phyloP scores from a whole-genome alignment of 2,329 filamentous ascomycete genomes.

The Mycosphaerella sp. region DNA sequence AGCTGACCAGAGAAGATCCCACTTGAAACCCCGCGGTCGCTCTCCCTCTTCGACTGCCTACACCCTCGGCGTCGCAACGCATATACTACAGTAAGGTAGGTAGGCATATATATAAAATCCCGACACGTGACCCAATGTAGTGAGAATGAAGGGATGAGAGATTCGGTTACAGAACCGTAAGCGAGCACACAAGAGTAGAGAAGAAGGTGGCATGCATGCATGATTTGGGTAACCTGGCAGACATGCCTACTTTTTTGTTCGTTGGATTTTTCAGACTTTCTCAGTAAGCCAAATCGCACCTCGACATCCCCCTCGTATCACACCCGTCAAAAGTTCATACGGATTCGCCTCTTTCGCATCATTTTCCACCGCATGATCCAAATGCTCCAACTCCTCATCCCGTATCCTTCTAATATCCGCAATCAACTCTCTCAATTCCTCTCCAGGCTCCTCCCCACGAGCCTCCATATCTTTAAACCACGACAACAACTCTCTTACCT shows the following conservation, averaged over 20 bases:
- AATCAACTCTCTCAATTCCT: slow-evolving; percentile 68
- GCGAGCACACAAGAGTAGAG: too few species aligned
- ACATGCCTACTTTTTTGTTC: not conserved
- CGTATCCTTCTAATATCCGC: slow-evolving; percentile 71
- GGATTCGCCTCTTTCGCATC: slow-evolving; percentile 85
- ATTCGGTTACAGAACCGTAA: too few species aligned
- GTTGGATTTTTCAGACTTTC: slow-evolving; percentile 46
- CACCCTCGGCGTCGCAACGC: too few species aligned
- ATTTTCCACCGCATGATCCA: slow-evolving; percentile 90
- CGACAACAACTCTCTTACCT: slow-evolving; percentile 72
- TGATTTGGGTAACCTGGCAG: too few species aligned
- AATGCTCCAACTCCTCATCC: slow-evolving; percentile 93
- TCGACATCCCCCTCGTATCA: slow-evolving; percentile 83
- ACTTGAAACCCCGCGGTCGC: too few species aligned
- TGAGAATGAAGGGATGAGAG: too few species aligned
- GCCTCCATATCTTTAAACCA: slow-evolving; percentile 73
- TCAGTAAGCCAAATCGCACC: slow-evolving; percentile 91
- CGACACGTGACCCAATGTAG: too few species aligned
- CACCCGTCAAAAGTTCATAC: slow-evolving; percentile 78
- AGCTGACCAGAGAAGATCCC: too few species aligned
- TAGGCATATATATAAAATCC: too few species aligned
- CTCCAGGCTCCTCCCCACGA: slow-evolving; percentile 71
- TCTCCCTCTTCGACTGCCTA: too few species aligned
- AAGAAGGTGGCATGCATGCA: too few species aligned
- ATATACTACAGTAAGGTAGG: too few species aligned